A percentile compares a stretch with the other conserved stretches of the same genome.
Conservation (phyloP, 352 stramenopile genomes). For the Phytophthora fragariaefolia region DNA sequence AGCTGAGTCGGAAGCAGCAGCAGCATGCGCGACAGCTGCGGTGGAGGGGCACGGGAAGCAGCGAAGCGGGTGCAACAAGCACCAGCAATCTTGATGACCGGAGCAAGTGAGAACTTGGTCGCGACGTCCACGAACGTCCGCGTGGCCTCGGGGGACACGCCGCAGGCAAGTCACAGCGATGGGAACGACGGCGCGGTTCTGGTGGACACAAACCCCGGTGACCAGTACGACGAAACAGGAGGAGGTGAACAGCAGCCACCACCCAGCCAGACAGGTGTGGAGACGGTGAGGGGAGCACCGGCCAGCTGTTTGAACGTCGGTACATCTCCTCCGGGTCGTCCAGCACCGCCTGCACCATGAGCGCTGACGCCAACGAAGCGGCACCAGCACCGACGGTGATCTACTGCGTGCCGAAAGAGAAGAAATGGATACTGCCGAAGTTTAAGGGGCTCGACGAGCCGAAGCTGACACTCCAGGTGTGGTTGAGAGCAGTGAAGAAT, state of each 20-base stretch:
- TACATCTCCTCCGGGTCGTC: not conserved
- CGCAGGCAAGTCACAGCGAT: not conserved
- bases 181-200: not conserved
- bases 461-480: conserved; percentile 1
- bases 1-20: not conserved
- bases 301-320: not conserved
- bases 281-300: not conserved
- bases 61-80: not conserved
- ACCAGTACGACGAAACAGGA: too few relatives aligned
- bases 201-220: too few relatives aligned
- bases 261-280: not conserved
- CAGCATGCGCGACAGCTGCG: not conserved
- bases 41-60: not conserved
- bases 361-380: not conserved
- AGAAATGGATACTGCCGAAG: not conserved
- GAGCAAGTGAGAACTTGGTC: not conserved
- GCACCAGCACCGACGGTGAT: not conserved
- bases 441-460: not conserved
- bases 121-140: not conserved
- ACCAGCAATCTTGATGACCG: not conserved
- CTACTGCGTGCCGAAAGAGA: not conserved
- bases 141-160: not conserved
- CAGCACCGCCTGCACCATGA: not conserved
- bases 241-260: not conserved
- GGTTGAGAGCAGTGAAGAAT: conserved; percentile 4